Percentiles rank a stretch among this genome's conserved stretches.
Evolutionary conservation across 768 basidiomycete species (phyloP).

Genomic region (Ramaria rubella): DNA sequence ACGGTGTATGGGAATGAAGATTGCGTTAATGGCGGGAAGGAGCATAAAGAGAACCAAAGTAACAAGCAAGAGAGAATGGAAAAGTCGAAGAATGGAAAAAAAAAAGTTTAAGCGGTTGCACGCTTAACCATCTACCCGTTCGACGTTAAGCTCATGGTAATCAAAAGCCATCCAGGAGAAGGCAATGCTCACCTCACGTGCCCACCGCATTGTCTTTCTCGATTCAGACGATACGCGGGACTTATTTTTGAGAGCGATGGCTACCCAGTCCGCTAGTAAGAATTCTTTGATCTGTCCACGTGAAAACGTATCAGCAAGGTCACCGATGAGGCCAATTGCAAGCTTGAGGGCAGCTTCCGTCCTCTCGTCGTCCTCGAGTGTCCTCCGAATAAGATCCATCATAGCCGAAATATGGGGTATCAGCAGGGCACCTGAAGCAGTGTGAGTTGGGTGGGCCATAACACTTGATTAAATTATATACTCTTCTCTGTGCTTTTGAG

Average conservation of each 20-base stretch:
- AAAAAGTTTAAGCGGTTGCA: slow-evolving; percentile 57
- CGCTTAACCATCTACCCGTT: slow-evolving; percentile 63
- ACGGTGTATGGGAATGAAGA: slow-evolving; percentile 9
- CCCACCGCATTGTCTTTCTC: slow-evolving; percentile 90
- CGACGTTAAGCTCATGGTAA: background rate
- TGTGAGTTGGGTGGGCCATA: slow-evolving; percentile 13
- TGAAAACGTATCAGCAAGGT: slow-evolving; percentile 85
- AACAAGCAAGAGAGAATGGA: slow-evolving; percentile 12
- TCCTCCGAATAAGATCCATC: slow-evolving; percentile 74
- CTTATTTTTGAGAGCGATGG: slow-evolving; percentile 63
- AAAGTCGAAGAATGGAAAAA: slow-evolving; percentile 1
- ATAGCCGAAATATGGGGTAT: slow-evolving; percentile 67
- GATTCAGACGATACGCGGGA: slow-evolving; percentile 68
- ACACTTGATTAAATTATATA: slow-evolving; percentile 24
- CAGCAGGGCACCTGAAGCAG: slow-evolving; percentile 42
- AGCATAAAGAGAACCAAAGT: slow-evolving; percentile 16
- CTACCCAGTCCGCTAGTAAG: slow-evolving; percentile 76
- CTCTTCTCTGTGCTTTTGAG: slow-evolving; percentile 81
- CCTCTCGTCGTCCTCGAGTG: slow-evolving; percentile 74
- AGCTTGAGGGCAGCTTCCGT: slow-evolving; percentile 71
- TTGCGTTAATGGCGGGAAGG: slow-evolving; percentile 2
- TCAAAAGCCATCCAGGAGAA: background rate
- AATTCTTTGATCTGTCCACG: slow-evolving; percentile 73
- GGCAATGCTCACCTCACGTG: slow-evolving; percentile 61
- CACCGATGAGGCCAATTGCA: slow-evolving; percentile 83